Evolutionary conservation across 2,329 filamentous ascomycete genomes (phyloP), one percentile per base, ranked within the genome.

Genomic region (Rutstroemia sp.): DNA sequence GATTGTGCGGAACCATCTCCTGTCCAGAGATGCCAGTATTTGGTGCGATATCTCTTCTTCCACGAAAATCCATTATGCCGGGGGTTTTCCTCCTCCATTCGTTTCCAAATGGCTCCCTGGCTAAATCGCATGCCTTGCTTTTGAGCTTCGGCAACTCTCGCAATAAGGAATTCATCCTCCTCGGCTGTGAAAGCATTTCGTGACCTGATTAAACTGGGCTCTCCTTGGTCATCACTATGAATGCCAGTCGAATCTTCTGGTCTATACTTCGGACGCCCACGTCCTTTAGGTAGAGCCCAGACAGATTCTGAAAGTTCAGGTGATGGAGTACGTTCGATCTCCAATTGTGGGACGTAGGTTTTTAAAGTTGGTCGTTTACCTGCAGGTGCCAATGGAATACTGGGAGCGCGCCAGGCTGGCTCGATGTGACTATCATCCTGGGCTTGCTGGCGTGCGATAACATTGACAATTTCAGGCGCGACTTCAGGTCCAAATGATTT

Each of bases 401-500:
- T 38, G 48, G 67, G 66, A 19, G 55, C 58, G 47, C 60, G 58
- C 65, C 66, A 68, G 49, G 65, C 60, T 34, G 64, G 58, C 47
- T 68, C 67, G 23, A 67, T 60, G 40, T 52, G 40, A 16, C 39
- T 53, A 46, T 68, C 63, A 16, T 64, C 57, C 23, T 59, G 45
- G 2, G 52, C 48, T 51, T 60, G 54, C 46, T 64, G 59, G 27
- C 63, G 51, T 21, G 67, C 64, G 17, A 68, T 60, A 57, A 64
- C 64, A 40, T 64, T 54, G 14, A 61, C 53, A 52, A 68, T 66
- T 48, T 68, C 58, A 30, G 64, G 62, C 27, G 66, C 65, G 38
- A 68, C 57, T 44, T 64, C 58, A 10, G 64, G 60, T 17, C 66
- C 67, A 60, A 67, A 68, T 51, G 67, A 64, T 10, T 59, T 60